These are phyloP conservation scores for Rhododendron kiyosumense DNA, from an alignment of 148 eudicot genomes.

Conservation along the genomic window DNA sequence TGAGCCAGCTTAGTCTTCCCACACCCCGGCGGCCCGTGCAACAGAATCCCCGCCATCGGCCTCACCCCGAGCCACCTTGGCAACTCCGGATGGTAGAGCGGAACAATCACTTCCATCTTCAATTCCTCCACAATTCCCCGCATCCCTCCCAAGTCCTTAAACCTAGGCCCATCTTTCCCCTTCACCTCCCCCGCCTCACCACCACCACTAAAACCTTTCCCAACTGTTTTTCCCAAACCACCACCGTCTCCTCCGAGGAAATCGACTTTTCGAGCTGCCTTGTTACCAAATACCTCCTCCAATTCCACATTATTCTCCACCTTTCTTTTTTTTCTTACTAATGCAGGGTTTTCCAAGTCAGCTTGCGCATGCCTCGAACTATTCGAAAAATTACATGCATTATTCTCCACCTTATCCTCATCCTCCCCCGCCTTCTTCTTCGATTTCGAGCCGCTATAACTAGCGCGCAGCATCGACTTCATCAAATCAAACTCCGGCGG, in stretches of 20 bases:
- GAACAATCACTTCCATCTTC: constrained; percentile 67
- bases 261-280: constrained; percentile 26
- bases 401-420: constrained; percentile 19
- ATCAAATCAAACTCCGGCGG: constrained; percentile 63
- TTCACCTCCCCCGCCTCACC: constrained; percentile 13
- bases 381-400: constrained; percentile 2
- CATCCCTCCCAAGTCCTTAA: constrained; percentile 83
- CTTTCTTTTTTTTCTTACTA: background rate
- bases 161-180: constrained; percentile 39
- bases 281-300: constrained; percentile 30
- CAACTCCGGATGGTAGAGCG: constrained; percentile 55
- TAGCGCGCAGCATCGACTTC: constrained; percentile 48
- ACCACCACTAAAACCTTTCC: background rate
- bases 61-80: constrained; percentile 44
- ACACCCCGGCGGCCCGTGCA: constrained; percentile 91
- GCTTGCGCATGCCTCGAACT: no score
- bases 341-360: no score
- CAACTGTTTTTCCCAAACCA: background rate
- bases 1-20: constrained; percentile 87
- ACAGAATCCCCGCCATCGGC: constrained; percentile 62
- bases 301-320: constrained; percentile 49
- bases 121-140: constrained; percentile 47
- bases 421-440: background rate
- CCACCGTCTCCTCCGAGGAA: constrained; percentile 12
- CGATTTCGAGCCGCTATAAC: constrained; percentile 15